phyloP scores from a whole-genome alignment of 1,284 basidiomycete genomes.

The Sphaerobolus stellatus region DNA sequence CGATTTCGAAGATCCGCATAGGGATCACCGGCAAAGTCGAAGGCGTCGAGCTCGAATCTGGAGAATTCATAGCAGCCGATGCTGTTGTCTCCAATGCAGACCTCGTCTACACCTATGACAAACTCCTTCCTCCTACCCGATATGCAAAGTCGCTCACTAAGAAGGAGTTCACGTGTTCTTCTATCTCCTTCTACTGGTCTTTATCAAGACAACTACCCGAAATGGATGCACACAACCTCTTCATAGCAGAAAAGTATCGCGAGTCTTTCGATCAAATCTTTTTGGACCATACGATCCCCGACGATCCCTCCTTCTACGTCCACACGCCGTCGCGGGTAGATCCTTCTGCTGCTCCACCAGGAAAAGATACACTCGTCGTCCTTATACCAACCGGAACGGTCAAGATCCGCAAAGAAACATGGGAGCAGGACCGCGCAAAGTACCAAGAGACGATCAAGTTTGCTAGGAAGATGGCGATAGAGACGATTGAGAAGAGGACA shows the following conservation, averaged over 20 bases:
- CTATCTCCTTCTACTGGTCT: constrained; percentile 53
- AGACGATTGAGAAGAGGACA: constrained; percentile 27
- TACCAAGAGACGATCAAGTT: constrained; percentile 19
- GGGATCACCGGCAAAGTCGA: constrained; percentile 26
- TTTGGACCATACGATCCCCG: constrained; percentile 41
- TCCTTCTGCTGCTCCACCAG: constrained; percentile 31
- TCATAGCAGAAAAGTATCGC: constrained; percentile 42
- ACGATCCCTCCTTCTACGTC: constrained; percentile 52
- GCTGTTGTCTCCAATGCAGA: constrained; percentile 51
- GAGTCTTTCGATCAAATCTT: constrained; percentile 52
- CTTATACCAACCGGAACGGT: constrained; percentile 30
- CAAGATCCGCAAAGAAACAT: constrained; percentile 10
- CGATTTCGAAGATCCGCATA: constrained; percentile 38
- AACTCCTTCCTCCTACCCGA: constrained; percentile 37
- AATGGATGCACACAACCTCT: constrained; percentile 48
- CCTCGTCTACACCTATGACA: constrained; percentile 47
- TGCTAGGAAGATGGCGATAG: constrained; percentile 29
- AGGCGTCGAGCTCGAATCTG: constrained; percentile 41
- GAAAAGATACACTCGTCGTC: constrained; percentile 32
- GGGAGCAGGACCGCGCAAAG: constrained; percentile 2
- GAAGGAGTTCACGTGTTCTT: constrained; percentile 40
- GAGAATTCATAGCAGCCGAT: constrained; percentile 42
- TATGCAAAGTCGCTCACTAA: background rate
- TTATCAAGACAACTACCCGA: constrained; percentile 39
- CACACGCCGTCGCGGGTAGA: constrained; percentile 34